Evolutionary conservation across 2,329 filamentous ascomycete genomes (phyloP).

Genomic region (Alternaria novae-zelandiae): DNA sequence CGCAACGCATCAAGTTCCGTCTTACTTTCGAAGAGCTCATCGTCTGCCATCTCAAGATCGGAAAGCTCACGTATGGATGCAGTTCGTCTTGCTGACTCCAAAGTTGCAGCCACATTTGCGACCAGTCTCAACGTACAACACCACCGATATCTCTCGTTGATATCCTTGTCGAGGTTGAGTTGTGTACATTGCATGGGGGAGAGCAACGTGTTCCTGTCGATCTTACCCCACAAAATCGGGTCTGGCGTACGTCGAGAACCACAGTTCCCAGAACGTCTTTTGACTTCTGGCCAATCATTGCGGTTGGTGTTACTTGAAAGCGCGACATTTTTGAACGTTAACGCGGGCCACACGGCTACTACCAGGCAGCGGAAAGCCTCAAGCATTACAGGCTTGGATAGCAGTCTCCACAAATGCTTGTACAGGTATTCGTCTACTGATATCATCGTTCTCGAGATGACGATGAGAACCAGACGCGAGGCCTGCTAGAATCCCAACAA

Average conservation of each 20-base stretch:
- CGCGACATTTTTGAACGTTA: neutral
- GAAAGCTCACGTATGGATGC: neutral
- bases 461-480: neutral
- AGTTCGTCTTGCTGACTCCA: neutral
- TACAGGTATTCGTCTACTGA: constrained; percentile 13
- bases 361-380: neutral
- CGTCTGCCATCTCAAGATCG: neutral
- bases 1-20: neutral
- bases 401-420: constrained; percentile 7
- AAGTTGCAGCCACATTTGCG: neutral
- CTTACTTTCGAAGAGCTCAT: neutral
- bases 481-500: constrained; percentile 9
- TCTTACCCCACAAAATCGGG: constrained; percentile 5
- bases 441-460: constrained; percentile 21
- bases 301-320: constrained; percentile 25
- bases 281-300: constrained; percentile 10
- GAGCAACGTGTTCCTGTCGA: constrained; percentile 7
- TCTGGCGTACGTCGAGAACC: neutral
- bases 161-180: neutral
- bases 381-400: neutral
- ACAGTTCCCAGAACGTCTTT: neutral
- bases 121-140: neutral
- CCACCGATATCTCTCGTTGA: neutral
- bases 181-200: neutral
- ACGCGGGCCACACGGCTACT: constrained; percentile 1